phyloP scores from a whole-genome alignment of 805 yeast genomes.

The Candida silvatica region DNA sequence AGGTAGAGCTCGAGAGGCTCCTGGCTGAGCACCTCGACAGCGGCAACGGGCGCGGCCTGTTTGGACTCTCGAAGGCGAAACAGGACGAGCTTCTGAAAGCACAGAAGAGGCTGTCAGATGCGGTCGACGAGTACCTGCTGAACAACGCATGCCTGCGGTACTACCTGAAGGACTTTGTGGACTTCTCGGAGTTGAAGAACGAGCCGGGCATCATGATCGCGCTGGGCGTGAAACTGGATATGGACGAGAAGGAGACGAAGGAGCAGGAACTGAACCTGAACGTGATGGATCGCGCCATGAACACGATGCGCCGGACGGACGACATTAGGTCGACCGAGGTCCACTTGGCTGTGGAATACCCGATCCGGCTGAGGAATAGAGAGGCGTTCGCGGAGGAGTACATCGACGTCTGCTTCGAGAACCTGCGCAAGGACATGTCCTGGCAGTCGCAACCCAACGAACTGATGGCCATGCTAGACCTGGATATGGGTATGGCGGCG shows the following conservation, averaged over 20 bases:
- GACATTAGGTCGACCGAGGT: constrained; percentile 10
- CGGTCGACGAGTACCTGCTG: constrained; percentile 3
- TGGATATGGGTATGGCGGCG: constrained; percentile 20
- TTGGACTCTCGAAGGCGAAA: neutral
- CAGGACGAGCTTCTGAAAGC: neutral
- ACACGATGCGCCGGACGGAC: constrained; percentile 19
- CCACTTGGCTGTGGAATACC: constrained; percentile 17
- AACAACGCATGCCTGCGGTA: constrained; percentile 11
- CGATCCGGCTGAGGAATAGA: constrained; percentile 8
- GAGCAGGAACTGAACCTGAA: constrained; percentile 19
- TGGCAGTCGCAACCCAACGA: constrained; percentile 16
- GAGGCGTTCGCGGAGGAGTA: constrained; percentile 12
- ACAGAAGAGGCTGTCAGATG: neutral
- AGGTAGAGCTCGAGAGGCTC: too few relatives aligned
- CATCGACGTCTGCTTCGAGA: constrained; percentile 25
- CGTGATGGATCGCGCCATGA: constrained; percentile 19
- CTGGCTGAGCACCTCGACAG: too few relatives aligned
- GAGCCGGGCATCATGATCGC: constrained; percentile 12
- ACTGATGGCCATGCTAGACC: constrained; percentile 11
- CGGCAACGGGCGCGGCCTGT: too few relatives aligned
- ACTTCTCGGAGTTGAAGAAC: constrained; percentile 1
- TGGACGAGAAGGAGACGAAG: constrained; percentile 9
- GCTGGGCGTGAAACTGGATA: constrained; percentile 12
- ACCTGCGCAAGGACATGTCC: constrained; percentile 19
- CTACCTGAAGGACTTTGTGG: constrained; percentile 8